Evolutionary conservation across 345 rosid genomes (phyloP), one percentile per base, ranked within the genome.

Genomic region (Ceriops zippeliana): DNA sequence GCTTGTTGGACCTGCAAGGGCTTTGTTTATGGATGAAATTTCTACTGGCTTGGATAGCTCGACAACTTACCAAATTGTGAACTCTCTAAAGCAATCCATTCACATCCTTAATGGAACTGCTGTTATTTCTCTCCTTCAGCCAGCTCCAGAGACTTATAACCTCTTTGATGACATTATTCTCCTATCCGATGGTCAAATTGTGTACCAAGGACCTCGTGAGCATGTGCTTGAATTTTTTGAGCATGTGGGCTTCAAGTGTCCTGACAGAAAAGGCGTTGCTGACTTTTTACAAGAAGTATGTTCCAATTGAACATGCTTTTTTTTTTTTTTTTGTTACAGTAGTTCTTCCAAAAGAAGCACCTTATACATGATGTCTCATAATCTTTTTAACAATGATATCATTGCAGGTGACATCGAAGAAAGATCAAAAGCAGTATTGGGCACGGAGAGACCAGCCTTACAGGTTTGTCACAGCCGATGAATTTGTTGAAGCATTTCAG

Each of bases 21-120:
- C 85, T 52, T 61, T 84, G 52, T 85, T 90, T 58, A 88, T 88
- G 96, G 96, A 90, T 58, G 90, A 90, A 71, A 88, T 90, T 61
- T 90, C 93, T 5, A 89, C 90, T 70, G 93, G 96, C 52, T 71
- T 90, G 58, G 96, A 90, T 71, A 88, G 93, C 70, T 88, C 96
- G 5, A 90, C 93, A 10, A 90, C 97, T 42, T 90, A 69, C 72
- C 95, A 82, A 61, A 88, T 90, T 58, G 84, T 89, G 78, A 90
- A 85, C 75, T 87, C 77, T 79, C 70, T 88, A 76, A 90, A 79
- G 77, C 97, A 90, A 49, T 46, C 83, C 71, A 85, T 83, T 76
- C 92, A 90, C 70, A 84, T 87, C 38, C 76, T 84, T 49, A 84
- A 88, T 69, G 83, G 77, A 67, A 90, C 97, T 2, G 83, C 86